Conservation (phyloP, 129 eudicot genomes). For the Solidago caesia region DNA sequence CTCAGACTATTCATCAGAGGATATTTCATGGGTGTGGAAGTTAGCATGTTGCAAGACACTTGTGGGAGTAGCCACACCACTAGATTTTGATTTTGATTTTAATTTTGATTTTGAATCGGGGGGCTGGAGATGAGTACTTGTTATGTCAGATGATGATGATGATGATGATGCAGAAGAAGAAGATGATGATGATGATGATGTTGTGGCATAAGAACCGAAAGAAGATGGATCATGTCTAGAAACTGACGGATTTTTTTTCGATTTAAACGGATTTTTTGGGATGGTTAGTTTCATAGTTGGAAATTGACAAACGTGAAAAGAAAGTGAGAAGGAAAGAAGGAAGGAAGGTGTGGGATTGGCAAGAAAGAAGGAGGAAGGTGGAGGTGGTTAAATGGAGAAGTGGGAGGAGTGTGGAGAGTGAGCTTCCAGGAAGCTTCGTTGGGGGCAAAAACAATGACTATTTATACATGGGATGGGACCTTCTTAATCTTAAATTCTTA, state of each 20-base stretch:
- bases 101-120: slow-evolving; percentile 1
- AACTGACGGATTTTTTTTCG: slow-evolving; percentile 40
- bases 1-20: slow-evolving; percentile 42
- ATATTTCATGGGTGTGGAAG: slow-evolving; percentile 21
- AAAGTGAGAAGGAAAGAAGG: not conserved
- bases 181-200: slow-evolving; percentile 47
- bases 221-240: slow-evolving; percentile 57
- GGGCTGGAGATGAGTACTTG: slow-evolving; percentile 40
- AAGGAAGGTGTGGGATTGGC: slow-evolving; percentile 7
- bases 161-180: slow-evolving; percentile 10
- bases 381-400: slow-evolving; percentile 55
- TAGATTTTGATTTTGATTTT: no score
- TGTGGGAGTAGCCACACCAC: not conserved
- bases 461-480: not conserved
- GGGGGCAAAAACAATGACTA: slow-evolving; percentile 24
- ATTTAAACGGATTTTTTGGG: slow-evolving; percentile 46
- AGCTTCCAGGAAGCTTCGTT: slow-evolving; percentile 69
- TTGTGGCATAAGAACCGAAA: slow-evolving; percentile 42
- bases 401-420: slow-evolving; percentile 45
- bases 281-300: slow-evolving; percentile 44
- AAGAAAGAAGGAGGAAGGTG: slow-evolving; percentile 43
- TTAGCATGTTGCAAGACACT: not conserved
- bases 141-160: slow-evolving; percentile 23
- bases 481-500: no score
- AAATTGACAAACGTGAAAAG: not conserved